Percentiles rank a stretch among this genome's conserved stretches.
phyloP scores from a whole-genome alignment of 2,329 filamentous ascomycete genomes.

The Xylariales sp. region DNA sequence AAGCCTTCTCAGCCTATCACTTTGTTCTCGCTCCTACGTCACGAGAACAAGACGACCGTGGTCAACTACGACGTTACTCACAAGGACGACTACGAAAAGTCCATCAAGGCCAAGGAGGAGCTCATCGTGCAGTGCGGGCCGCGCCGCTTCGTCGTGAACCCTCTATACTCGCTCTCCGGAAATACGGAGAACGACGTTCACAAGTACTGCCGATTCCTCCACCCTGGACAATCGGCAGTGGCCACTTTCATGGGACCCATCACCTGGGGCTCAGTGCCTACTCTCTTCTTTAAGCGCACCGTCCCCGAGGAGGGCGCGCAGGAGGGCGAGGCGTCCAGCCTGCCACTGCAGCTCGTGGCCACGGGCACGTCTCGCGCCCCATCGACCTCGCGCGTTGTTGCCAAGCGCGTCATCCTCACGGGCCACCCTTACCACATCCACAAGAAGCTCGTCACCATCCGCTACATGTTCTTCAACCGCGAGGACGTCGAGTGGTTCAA shows the following conservation, averaged over 20 bases:
- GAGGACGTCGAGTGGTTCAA: slow-evolving; percentile 98
- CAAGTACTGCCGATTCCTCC: slow-evolving; percentile 89
- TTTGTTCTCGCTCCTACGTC: slow-evolving; percentile 81
- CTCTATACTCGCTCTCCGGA: slow-evolving; percentile 83
- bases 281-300: slow-evolving; percentile 76
- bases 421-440: slow-evolving; percentile 99
- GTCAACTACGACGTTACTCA: slow-evolving; percentile 89
- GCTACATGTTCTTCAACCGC: slow-evolving; percentile 99
- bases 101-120: slow-evolving; percentile 88
- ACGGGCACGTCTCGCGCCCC: slow-evolving; percentile 85
- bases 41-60: slow-evolving; percentile 90
- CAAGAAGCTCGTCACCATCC: slow-evolving; percentile 92
- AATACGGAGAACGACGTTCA: slow-evolving; percentile 95
- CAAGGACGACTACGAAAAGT: slow-evolving; percentile 67
- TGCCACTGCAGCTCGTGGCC: slow-evolving; percentile 67
- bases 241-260: slow-evolving; percentile 87
- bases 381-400: slow-evolving; percentile 72
- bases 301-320: slow-evolving; percentile 36
- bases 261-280: slow-evolving; percentile 88
- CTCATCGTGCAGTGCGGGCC: slow-evolving; percentile 88
- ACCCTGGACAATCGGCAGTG: slow-evolving; percentile 84
- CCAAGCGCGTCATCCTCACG: slow-evolving; percentile 89
- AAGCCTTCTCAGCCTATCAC: slow-evolving; percentile 58
- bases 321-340: slow-evolving; percentile 33
- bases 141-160: slow-evolving; percentile 81